Base-by-base conservation (phyloP, 371 early-diverging fungal species). In the Cladochytrium tenue region DNA sequence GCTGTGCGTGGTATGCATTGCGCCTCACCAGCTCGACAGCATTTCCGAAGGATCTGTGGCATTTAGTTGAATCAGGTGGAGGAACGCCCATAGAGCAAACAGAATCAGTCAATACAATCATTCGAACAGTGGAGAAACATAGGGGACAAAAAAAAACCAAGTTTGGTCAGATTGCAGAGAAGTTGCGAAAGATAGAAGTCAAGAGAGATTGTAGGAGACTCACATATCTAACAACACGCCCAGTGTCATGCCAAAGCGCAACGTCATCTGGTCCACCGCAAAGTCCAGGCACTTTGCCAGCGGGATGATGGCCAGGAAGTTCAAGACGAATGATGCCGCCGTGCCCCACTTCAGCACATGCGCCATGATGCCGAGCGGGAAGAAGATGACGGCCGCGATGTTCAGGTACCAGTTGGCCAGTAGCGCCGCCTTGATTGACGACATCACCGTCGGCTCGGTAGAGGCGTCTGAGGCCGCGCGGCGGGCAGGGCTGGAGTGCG, bases 281-380 rank as follows among this genome's bases (percentile, higher is more conserved):
- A 86, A 81, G 43, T 86, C 89, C 26, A 92, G 81, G 25, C 88
- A 56, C 59, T 91, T 92, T 28, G 94, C 94, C 50, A 95, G 74
- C 1, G 94, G 94, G n/a, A 96, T 70, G 56, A 96, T 91, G 17
- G 94, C 93, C 31, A 94, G 78, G 58, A 95, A 94, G 79, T 96
- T 96, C 64, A 93, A 76, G 25, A 86, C 61, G 66, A 95, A 95
- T 0, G 13, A 20, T 43, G 7, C 43, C 7, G 43, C 7, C 43
- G 7, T 30, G 26, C 33, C 53, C 86, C 91, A 92, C 13, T 81
- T 76, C n/a, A 88, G 69, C 28, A 81, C 74, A 60, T 80, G 81
- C 31, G 90, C 79, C 0, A 86, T 70, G 33, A 90, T 83, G 32
- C 93, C 94, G 5, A 93, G 76, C 0, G 95, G 94, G 10, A 92